A percentile compares a stretch with the other conserved stretches of the same genome.
Evolutionary conservation across 805 yeast genomes (phyloP).

Genomic region (Pichia cephalocereana): DNA sequence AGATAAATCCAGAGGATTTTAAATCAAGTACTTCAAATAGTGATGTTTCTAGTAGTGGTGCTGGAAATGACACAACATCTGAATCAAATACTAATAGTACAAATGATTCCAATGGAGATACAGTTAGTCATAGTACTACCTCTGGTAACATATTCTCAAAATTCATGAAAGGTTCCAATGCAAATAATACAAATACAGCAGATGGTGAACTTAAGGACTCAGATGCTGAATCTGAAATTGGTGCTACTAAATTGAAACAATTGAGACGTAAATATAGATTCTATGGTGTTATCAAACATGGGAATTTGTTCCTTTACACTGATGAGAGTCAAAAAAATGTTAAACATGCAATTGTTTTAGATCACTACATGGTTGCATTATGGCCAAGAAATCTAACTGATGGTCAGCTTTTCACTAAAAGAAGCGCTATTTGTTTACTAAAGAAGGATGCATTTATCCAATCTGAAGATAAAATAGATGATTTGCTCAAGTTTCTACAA

Average conservation of each 20-base stretch:
- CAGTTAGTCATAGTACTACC: not conserved
- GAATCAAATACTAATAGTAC: not conserved
- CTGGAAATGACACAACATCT: not conserved
- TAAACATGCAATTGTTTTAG: conserved; percentile 69
- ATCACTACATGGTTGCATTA: conserved; percentile 58
- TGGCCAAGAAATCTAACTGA: conserved; percentile 82
- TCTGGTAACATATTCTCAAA: not conserved
- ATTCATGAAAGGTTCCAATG: not conserved
- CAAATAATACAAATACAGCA: not conserved
- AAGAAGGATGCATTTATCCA: conserved; percentile 26
- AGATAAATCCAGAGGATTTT: conserved; percentile 22
- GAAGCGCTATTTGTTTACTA: conserved; percentile 68
- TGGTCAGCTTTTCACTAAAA: conserved; percentile 70
- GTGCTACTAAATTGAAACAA: conserved; percentile 28
- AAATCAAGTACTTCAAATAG: conserved; percentile 6
- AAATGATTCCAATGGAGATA: not conserved
- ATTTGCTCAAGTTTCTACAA: conserved; percentile 18
- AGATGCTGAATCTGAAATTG: conserved; percentile 19
- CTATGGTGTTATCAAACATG: conserved; percentile 72
- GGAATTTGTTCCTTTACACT: conserved; percentile 77
- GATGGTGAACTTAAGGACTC: conserved; percentile 10
- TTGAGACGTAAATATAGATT: conserved; percentile 48
- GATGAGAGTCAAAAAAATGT: conserved; percentile 58
- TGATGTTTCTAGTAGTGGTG: not conserved
- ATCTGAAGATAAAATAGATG: conserved; percentile 36